A percentile compares a stretch with the other conserved stretches of the same genome.
phyloP scores from a whole-genome alignment of 2,329 filamentous ascomycete species.

The Venturia effusa region DNA sequence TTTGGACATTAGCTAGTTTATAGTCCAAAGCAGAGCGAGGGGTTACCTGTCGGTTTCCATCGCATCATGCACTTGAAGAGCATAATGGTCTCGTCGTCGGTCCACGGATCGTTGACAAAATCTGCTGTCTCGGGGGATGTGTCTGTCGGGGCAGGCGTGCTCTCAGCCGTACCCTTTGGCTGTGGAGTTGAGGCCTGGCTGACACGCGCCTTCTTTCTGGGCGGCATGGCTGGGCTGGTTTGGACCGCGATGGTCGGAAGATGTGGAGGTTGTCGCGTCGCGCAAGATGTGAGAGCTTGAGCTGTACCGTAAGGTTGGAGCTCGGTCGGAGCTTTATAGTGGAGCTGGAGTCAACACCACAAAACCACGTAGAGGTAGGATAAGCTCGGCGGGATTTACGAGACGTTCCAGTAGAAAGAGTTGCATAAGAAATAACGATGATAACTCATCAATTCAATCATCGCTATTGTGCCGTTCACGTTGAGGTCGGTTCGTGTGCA shows the following conservation, averaged over 20 bases:
- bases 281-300: neutral
- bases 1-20: constrained; percentile 21
- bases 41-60: constrained; percentile 87
- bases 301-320: neutral
- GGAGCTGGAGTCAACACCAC: no score
- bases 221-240: constrained; percentile 45
- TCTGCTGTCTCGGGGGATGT: constrained; percentile 42
- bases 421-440: no score
- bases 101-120: constrained; percentile 62
- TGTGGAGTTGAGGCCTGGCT: constrained; percentile 47
- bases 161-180: constrained; percentile 28
- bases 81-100: constrained; percentile 86
- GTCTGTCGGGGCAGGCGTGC: constrained; percentile 20
- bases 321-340: neutral
- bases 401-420: no score
- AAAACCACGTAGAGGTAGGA: neutral
- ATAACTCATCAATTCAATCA: no score
- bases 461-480: no score
- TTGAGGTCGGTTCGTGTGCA: no score
- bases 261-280: neutral
- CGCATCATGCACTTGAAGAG: constrained; percentile 86
- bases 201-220: constrained; percentile 55
- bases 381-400: no score
- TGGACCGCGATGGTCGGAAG: neutral
- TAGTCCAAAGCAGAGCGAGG: neutral